A percentile compares a stretch with the other conserved stretches of the same genome.
phyloP scores from a whole-genome alignment of 2,329 filamentous ascomycete species.

The Incumbomyces lentus region DNA sequence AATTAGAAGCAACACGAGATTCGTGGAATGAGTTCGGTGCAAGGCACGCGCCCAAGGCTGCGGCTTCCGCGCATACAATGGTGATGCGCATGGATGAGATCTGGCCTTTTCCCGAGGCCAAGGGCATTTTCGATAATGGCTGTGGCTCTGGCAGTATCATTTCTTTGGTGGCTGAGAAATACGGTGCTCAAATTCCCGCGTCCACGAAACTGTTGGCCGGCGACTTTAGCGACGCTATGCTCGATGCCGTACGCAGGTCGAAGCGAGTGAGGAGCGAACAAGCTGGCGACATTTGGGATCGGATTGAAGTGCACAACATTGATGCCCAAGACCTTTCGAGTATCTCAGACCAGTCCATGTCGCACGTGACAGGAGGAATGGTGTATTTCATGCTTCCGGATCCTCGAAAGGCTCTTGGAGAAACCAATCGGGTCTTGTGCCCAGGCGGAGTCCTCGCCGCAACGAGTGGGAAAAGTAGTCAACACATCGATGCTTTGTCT shows the following conservation, averaged over 20 bases:
- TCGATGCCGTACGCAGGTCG: not conserved
- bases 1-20: too few species aligned
- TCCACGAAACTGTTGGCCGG: not conserved
- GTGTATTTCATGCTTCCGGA: conserved; percentile 4
- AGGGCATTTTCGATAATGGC: conserved; percentile 5
- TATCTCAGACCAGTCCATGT: not conserved
- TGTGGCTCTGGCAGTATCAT: conserved; percentile 3
- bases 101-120: not conserved
- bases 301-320: not conserved
- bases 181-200: not conserved
- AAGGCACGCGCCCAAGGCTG: too few species aligned
- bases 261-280: not conserved
- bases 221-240: conserved; percentile 2
- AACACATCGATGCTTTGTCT: conserved; percentile 1
- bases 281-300: not conserved
- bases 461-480: not conserved
- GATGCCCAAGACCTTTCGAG: conserved; percentile 5
- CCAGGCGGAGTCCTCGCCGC: conserved; percentile 1
- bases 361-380: not conserved
- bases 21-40: too few species aligned
- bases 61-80: not conserved
- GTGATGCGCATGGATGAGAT: not conserved
- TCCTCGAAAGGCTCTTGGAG: not conserved
- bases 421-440: not conserved
- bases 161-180: not conserved